Evolutionary conservation across 352 stramenopile species (phyloP).

Genomic region (Phytophthora pistaciae): DNA sequence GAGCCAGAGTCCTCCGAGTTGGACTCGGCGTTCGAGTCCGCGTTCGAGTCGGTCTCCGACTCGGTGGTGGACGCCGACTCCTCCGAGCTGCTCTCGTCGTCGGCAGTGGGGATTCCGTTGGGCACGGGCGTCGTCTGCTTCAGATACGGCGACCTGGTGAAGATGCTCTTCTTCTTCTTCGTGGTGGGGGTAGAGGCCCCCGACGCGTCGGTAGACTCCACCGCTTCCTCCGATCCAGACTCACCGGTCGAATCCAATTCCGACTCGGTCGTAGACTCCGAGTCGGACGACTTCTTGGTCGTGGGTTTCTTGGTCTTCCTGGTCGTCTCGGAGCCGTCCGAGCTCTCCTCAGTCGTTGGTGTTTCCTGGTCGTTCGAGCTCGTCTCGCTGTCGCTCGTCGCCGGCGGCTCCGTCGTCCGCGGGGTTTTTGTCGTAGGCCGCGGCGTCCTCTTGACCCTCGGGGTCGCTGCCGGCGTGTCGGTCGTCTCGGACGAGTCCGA

Average conservation of each 20-base stretch:
- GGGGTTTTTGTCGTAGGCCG: constrained; percentile 25
- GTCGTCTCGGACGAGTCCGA: constrained; percentile 21
- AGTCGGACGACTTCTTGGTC: background rate
- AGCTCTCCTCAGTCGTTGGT: constrained; percentile 8
- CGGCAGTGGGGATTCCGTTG: constrained; percentile 33
- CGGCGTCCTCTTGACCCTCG: constrained; percentile 21
- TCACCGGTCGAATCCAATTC: background rate
- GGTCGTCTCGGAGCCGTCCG: constrained; percentile 15
- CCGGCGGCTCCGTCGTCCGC: constrained; percentile 10
- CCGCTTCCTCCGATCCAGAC: constrained; percentile 4
- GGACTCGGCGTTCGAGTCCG: background rate
- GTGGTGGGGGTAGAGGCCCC: constrained; percentile 16
- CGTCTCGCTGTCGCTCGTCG: constrained; percentile 15
- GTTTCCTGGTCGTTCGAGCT: constrained; percentile 20
- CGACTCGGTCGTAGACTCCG: constrained; percentile 5
- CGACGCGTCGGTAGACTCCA: constrained; percentile 8
- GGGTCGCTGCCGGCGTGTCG: constrained; percentile 13
- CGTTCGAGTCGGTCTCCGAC: constrained; percentile 3
- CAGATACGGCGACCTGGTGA: constrained; percentile 46
- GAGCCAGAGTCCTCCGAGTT: constrained; percentile 7
- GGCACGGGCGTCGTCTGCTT: constrained; percentile 41
- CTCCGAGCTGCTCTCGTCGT: constrained; percentile 17
- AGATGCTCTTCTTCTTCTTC: constrained; percentile 34
- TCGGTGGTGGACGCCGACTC: constrained; percentile 14
- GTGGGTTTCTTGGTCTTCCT: background rate